Base-by-base conservation (phyloP, 805 yeast genomes). In the Pichia californica region DNA sequence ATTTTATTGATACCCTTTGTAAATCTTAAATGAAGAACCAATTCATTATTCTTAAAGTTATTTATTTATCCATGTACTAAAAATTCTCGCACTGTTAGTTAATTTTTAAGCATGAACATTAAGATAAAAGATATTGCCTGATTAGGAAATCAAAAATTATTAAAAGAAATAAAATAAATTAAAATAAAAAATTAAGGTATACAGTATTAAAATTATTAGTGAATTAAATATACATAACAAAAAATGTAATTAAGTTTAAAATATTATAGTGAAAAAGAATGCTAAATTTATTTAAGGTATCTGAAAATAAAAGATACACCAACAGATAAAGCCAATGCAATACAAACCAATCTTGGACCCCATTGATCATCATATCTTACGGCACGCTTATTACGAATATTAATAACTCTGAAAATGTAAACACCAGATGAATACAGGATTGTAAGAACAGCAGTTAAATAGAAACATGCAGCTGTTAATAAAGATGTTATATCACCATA, bases 261-360 rank as follows among this genome's bases (percentile, higher is more conserved):
- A n/a, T n/a, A n/a, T n/a, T n/a, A n/a, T n/a, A n/a, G n/a, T n/a
- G n/a, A n/a, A n/a, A n/a, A n/a, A n/a, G n/a, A n/a, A n/a, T n/a
- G n/a, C n/a, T n/a, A n/a, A n/a, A n/a, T n/a, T 31, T 35, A 45
- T 32, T 75, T 71, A 33, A 71, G 40, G 38, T 58, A 52, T 53
- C 74, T 73, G 58, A 77, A 83, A 30, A 77, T 53, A 53, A 81
- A 82, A 2, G 84, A 75, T 26, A 75, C 69, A 25, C 76, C 66
- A 8, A 88, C 79, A 2, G 95, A 81, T 1, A 80, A 64, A 2
- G 85, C 81, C 52, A 93, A 70, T 41, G 83, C 82, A 16, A 66
- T 62, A 68, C 97, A 91, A 39, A 93, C 77, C 61, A 80, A 71
- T 50, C 82, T 81, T 15, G 98, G 97, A 0, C 99, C 99, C 48